These are phyloP conservation scores for Amanita subjunquillea DNA, from an alignment of 768 basidiomycete species.

Conservation along the genomic window DNA sequence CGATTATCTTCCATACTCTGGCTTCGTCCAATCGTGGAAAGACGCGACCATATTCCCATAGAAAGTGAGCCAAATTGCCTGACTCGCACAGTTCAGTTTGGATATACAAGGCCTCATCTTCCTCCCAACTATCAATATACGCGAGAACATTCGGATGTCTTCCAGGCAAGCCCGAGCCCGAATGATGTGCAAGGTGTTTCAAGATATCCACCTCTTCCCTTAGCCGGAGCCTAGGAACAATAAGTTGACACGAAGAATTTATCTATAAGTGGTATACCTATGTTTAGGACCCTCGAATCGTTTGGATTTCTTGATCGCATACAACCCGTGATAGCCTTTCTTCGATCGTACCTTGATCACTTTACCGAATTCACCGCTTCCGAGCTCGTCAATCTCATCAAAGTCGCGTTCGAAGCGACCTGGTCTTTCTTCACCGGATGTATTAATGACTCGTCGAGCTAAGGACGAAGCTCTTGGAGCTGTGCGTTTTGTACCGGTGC, in stretches of 20 bases:
- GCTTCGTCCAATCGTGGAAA: constrained; percentile 86
- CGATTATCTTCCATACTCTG: constrained; percentile 91
- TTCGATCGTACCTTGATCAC: constrained; percentile 79
- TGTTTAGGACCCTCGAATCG: constrained; percentile 86
- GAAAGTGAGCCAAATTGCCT: constrained; percentile 85
- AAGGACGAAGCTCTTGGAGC: constrained; percentile 13
- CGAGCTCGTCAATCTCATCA: constrained; percentile 68
- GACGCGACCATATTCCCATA: constrained; percentile 81
- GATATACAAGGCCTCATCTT: constrained; percentile 79
- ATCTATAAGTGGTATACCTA: constrained; percentile 44
- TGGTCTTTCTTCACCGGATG: constrained; percentile 37
- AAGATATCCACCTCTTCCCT: constrained; percentile 93
- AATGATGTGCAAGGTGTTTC: constrained; percentile 50
- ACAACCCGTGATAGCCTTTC: constrained; percentile 42
- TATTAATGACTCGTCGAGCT: constrained; percentile 25
- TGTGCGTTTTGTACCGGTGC: constrained; percentile 13
- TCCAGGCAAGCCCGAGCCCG: constrained; percentile 21
- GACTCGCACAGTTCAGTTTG: constrained; percentile 91
- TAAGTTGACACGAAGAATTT: constrained; percentile 17
- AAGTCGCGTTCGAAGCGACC: constrained; percentile 78
- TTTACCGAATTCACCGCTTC: constrained; percentile 89
- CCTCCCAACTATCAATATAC: constrained; percentile 95
- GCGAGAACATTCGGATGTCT: constrained; percentile 76
- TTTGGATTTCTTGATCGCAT: constrained; percentile 92
- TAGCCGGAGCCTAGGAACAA: constrained; percentile 55